A percentile compares a stretch with the other conserved stretches of the same genome.
Evolutionary conservation across 768 basidiomycete species (phyloP).

Genomic region (Macrolepiota dolichaula): DNA sequence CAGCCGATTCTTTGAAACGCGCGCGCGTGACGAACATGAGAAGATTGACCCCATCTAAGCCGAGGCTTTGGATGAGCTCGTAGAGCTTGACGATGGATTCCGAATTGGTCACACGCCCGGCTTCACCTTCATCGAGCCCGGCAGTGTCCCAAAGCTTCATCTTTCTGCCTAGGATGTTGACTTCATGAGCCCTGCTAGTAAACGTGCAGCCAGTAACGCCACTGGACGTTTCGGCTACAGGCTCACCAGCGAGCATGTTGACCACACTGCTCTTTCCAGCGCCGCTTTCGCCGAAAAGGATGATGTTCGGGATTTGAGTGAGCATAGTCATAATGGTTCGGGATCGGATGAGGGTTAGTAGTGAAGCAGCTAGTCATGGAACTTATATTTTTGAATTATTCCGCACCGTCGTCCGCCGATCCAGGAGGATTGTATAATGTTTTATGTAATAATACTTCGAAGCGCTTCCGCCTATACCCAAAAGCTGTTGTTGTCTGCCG

Average conservation of each 20-base stretch:
- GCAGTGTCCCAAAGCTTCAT: slow-evolving; percentile 32
- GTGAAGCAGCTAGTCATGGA: too few species aligned
- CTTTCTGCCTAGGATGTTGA: background rate
- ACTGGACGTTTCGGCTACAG: background rate
- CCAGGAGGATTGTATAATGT: too few species aligned
- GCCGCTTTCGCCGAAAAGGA: slow-evolving; percentile 35
- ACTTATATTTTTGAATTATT: too few species aligned
- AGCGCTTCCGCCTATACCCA: too few species aligned
- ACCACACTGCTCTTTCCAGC: slow-evolving; percentile 24
- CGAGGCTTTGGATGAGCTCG: slow-evolving; percentile 27
- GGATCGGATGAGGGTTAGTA: too few species aligned
- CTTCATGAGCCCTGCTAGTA: background rate
- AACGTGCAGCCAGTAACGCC: background rate
- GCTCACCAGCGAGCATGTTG: slow-evolving; percentile 23
- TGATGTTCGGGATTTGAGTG: slow-evolving; percentile 17
- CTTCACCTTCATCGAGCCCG: slow-evolving; percentile 33
- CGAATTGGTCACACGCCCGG: slow-evolving; percentile 16
- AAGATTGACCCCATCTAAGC: slow-evolving; percentile 26
- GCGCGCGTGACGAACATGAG: slow-evolving; percentile 37
- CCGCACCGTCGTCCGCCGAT: too few species aligned
- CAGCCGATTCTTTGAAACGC: slow-evolving; percentile 24
- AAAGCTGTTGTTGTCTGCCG: too few species aligned
- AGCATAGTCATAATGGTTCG: too few species aligned
- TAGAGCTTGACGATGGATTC: slow-evolving; percentile 21
- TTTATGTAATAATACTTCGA: too few species aligned